Evolutionary conservation across 305 asterid species (phyloP), one percentile per base, ranked within the genome.

Genomic region (Solanum hybrid): DNA sequence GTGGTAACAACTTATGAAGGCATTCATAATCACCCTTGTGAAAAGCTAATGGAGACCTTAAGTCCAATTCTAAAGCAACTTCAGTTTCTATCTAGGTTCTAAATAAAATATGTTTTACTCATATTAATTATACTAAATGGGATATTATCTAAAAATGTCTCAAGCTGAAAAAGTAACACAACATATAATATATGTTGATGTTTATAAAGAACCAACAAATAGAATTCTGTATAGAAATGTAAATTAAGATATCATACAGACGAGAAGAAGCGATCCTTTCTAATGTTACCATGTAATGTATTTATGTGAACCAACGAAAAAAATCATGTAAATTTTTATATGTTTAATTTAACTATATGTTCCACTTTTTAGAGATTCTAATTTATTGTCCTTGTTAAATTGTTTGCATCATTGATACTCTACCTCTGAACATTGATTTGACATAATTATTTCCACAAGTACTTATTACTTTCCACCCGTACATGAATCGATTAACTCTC

Each of bases 1-100:
- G 99, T 96, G 10, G 98, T 96, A 87, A 96, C 99, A 19, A 96
- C 98, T 0, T 96, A 95, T 80, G 98, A 96, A 90, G 98, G 98
- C 90, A 95, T 95, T 24, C 99, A 96, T 91, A 96, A 95, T 88
- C 99, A 96, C 92, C 98, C 99, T 17, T 96, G 96, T 36, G 98
- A 95, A 42, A 96, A 96, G 90, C 94, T 96, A 7, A 95, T 96
- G 99, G 99, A 95, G 91, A 95, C 99, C 2, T 90, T 96, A 85
- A 96, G 92, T 89, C 98, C 98, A 11, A 93, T 97, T 90, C 96
- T 96, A 91, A 94, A 92, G 92, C 99, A 96, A 93, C 98, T 95
- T 91, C 99, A 96, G 85, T 96, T 95, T 91, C 97, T 95, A 19
- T 93, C 98, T 11, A 94, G 96, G 90, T 95, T 96, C 96, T 95